A percentile compares a stretch with the other conserved stretches of the same genome.
phyloP scores from a whole-genome alignment of 1,284 basidiomycete genomes.

The Malassezia cuniculi region DNA sequence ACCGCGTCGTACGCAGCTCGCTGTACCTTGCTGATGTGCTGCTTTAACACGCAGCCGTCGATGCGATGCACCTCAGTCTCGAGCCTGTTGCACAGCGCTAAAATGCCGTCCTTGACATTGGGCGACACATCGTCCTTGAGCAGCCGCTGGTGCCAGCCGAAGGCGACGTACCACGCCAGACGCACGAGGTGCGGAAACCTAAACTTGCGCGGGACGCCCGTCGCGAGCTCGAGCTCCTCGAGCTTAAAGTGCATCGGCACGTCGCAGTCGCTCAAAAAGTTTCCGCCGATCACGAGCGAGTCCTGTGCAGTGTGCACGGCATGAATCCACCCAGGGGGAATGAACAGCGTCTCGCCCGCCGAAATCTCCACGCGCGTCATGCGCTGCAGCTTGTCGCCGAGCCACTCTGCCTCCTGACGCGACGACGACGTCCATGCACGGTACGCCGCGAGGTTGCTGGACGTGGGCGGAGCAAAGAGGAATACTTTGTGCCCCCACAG shows the following conservation, averaged over 20 bases:
- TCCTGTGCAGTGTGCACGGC: slow-evolving; percentile 85
- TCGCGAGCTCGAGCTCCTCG: slow-evolving; percentile 78
- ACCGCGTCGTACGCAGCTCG: slow-evolving; percentile 8
- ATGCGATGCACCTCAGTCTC: not conserved
- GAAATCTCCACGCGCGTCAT: slow-evolving; percentile 69
- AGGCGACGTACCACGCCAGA: slow-evolving; percentile 45
- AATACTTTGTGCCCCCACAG: slow-evolving; percentile 57
- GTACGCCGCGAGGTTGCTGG: slow-evolving; percentile 73
- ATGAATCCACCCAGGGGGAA: slow-evolving; percentile 72
- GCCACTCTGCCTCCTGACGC: slow-evolving; percentile 71
- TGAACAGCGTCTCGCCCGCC: slow-evolving; percentile 74
- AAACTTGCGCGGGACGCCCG: slow-evolving; percentile 86
- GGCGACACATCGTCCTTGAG: slow-evolving; percentile 1
- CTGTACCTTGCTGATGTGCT: slow-evolving; percentile 3
- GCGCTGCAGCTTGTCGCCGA: slow-evolving; percentile 76
- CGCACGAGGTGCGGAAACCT: slow-evolving; percentile 58
- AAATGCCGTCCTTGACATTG: slow-evolving; percentile 1
- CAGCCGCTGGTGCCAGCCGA: slow-evolving; percentile 22
- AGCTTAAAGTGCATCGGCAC: slow-evolving; percentile 55
- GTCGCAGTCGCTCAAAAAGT: slow-evolving; percentile 50
- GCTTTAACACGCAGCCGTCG: not conserved
- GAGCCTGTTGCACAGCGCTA: slow-evolving; percentile 7
- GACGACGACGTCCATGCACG: slow-evolving; percentile 61
- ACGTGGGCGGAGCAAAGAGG: slow-evolving; percentile 77
- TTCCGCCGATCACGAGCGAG: slow-evolving; percentile 89